phyloP scores from a whole-genome alignment of 2,329 filamentous ascomycete species.

The Ascosphaera acerosa region DNA sequence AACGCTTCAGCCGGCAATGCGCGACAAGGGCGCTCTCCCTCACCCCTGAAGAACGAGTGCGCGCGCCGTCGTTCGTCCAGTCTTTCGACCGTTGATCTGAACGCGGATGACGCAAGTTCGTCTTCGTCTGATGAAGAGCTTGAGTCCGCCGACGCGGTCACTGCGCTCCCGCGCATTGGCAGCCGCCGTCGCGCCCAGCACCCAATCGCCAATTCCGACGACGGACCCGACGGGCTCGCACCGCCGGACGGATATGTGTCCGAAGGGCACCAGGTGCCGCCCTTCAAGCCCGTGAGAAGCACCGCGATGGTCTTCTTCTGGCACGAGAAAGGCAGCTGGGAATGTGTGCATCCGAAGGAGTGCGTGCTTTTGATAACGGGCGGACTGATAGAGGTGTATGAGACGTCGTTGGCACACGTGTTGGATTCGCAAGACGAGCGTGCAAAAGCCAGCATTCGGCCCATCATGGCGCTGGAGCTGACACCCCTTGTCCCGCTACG shows the following conservation, averaged over 20 bases:
- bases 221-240: constrained; percentile 13
- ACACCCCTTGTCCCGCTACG: constrained; percentile 78
- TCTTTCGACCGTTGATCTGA: constrained; percentile 29
- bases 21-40: constrained; percentile 50
- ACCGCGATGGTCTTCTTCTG: constrained; percentile 32
- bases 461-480: constrained; percentile 49
- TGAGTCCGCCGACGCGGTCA: constrained; percentile 23
- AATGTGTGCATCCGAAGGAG: constrained; percentile 33
- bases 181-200: constrained; percentile 16
- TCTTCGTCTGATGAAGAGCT: constrained; percentile 31
- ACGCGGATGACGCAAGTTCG: constrained; percentile 23
- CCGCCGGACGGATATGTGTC: background rate
- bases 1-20: constrained; percentile 21
- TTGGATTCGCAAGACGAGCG: constrained; percentile 7
- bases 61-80: constrained; percentile 51
- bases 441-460: constrained; percentile 14
- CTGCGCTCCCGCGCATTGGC: constrained; percentile 11
- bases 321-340: constrained; percentile 37
- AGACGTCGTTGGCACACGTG: constrained; percentile 25
- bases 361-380: constrained; percentile 37
- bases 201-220: constrained; percentile 13
- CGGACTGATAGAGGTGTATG: constrained; percentile 38
- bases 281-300: constrained; percentile 6
- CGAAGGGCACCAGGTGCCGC: background rate
- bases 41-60: constrained; percentile 91